A percentile compares a stretch with the other conserved stretches of the same genome.
These are phyloP conservation scores for Talaromyces sp. DNA, from an alignment of 2,329 filamentous ascomycete genomes.

Conservation along the genomic window DNA sequence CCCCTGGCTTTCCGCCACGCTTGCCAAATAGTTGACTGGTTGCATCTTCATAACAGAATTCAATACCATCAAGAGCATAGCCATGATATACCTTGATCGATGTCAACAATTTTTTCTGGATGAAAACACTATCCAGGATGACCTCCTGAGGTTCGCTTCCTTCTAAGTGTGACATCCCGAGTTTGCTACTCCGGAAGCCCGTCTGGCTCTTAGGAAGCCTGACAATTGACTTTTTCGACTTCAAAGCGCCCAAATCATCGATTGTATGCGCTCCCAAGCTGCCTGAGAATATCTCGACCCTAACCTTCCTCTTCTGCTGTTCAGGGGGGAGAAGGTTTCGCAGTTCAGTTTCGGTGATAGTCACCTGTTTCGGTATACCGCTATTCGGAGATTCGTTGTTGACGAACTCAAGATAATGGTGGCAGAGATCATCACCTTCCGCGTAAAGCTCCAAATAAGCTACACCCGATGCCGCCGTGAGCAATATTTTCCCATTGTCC, in stretches of 20 bases:
- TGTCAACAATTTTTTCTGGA: constrained; percentile 70
- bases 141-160: constrained; percentile 69
- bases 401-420: constrained; percentile 76
- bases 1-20: constrained; percentile 66
- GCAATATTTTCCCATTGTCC: constrained; percentile 71
- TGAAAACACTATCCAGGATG: constrained; percentile 67
- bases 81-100: constrained; percentile 76
- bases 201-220: constrained; percentile 73
- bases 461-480: constrained; percentile 77
- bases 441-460: constrained; percentile 80
- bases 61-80: constrained; percentile 74
- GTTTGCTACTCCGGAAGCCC: constrained; percentile 71
- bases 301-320: constrained; percentile 65
- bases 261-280: constrained; percentile 72
- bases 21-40: constrained; percentile 85
- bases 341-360: constrained; percentile 72
- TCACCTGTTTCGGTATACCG: constrained; percentile 67
- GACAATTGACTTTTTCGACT: constrained; percentile 68
- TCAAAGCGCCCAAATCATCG: constrained; percentile 70
- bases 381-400: constrained; percentile 59
- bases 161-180: constrained; percentile 71
- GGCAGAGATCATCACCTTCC: constrained; percentile 78
- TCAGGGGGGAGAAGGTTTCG: constrained; percentile 70
- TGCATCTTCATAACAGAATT: constrained; percentile 89
- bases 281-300: constrained; percentile 71